Percentiles rank a stretch among this genome's conserved stretches.
phyloP scores from a whole-genome alignment of 495 filamentous ascomycete species.

The Daldinia vernicosa region DNA sequence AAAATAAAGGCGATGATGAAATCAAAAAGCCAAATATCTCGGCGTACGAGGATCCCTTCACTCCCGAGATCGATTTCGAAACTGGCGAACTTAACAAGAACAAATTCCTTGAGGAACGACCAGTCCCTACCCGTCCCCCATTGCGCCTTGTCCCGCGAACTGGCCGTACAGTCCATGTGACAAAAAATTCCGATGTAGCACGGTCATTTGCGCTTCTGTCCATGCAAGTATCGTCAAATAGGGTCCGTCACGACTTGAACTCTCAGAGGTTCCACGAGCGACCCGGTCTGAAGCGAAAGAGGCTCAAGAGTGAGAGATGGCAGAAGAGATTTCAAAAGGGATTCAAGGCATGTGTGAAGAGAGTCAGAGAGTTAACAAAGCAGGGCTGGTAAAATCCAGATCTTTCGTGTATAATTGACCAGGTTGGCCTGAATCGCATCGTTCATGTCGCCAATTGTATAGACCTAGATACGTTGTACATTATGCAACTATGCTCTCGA shows the following conservation, averaged over 20 bases:
- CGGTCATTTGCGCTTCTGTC: conserved; percentile 63
- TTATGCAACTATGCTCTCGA: neutral
- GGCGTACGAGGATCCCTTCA: conserved; percentile 13
- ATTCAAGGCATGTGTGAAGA: conserved; percentile 65
- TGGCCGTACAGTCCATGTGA: conserved; percentile 68
- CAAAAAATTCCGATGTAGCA: conserved; percentile 59
- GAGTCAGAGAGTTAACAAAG: conserved; percentile 71
- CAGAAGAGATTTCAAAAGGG: conserved; percentile 69
- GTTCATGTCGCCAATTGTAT: conserved; percentile 14
- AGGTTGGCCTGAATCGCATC: conserved; percentile 4
- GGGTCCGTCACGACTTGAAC: conserved; percentile 57
- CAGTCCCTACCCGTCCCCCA: conserved; percentile 26
- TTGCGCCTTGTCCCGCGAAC: conserved; percentile 61
- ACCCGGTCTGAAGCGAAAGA: conserved; percentile 76
- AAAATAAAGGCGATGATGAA: neutral
- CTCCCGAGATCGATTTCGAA: conserved; percentile 32
- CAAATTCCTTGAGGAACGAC: conserved; percentile 19
- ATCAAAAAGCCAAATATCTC: conserved; percentile 34
- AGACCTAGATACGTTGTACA: conserved; percentile 26
- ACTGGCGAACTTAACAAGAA: conserved; percentile 36
- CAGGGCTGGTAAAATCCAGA: conserved; percentile 70
- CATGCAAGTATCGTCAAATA: conserved; percentile 57
- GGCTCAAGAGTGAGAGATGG: conserved; percentile 72
- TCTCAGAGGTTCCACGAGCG: conserved; percentile 75
- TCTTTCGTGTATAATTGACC: conserved; percentile 27